Evolutionary conservation across 1,139 yeast genomes (phyloP), one percentile per base, ranked within the genome.

Genomic region (Lodderomyces elongisporus): DNA sequence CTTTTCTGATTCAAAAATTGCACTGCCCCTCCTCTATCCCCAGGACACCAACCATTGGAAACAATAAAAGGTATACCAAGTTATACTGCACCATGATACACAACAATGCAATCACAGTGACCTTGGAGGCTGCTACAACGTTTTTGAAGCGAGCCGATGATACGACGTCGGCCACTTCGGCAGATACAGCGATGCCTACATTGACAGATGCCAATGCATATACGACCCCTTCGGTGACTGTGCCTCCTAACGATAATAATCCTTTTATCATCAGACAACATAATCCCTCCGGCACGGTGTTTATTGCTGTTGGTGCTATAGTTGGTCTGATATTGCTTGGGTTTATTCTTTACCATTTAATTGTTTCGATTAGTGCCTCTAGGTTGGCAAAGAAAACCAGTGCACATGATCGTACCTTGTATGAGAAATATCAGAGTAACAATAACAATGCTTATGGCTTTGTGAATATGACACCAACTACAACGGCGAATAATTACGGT

Each of bases 261-360:
- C 95, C 95, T 8, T 79, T 70, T 49, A 66, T 85, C 24, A 56
- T 70, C 42, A 57, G 66, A 32, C 61, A 74, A 9, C 54, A 50
- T 22, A 63, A 68, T 34, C 84, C 87, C 1, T 66, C 73, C 34
- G 94, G 95, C 1, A 80, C 91, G 1, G 88, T 85, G 3, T 85
- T 84, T 56, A 84, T 85, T 40, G 84, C 85, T 0, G 82, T 83
- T 18, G 95, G 93, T 0, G 66, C 80, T 9, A 66, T 79, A 28
- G 76, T 80, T 3, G 85, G 81, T 1, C 76, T 73, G 17, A 58
- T 78, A 12, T 58, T 70, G 17, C 46, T 73, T 34, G 70, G 66
- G 4, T 66, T 75, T 34, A 54, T 70, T 39, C 43, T 61, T 34
- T 68, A 57, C 48, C 70, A 52, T 48, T 65, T 52, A 36, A 47